phyloP scores from a whole-genome alignment of 257 asterid species.

The Gynochthodes officinalis region DNA sequence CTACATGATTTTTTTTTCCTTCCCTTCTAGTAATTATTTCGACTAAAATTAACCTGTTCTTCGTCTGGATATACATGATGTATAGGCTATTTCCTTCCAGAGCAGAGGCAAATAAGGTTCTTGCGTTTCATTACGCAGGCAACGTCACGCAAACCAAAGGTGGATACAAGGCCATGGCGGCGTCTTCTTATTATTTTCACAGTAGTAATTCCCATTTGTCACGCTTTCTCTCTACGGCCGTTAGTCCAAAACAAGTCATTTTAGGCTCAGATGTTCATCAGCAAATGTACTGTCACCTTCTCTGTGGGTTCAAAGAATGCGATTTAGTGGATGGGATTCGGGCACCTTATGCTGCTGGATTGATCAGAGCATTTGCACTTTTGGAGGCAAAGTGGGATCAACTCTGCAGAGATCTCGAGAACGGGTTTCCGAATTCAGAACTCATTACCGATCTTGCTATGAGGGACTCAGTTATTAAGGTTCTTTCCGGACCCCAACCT shows the following conservation, averaged over 20 bases:
- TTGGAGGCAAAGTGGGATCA: constrained; percentile 18
- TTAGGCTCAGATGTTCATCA: constrained; percentile 18
- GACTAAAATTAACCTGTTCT: no score
- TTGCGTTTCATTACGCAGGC: constrained; percentile 21
- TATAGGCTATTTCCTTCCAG: constrained; percentile 16
- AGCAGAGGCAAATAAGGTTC: constrained; percentile 6
- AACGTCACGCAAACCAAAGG: constrained; percentile 18
- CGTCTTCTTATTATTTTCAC: constrained; percentile 13
- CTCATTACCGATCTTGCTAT: constrained; percentile 16
- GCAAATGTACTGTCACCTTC: constrained; percentile 24
- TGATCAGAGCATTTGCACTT: constrained; percentile 16
- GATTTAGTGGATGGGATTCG: constrained; percentile 17
- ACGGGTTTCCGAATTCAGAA: constrained; percentile 19
- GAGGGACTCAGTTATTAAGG: constrained; percentile 17
- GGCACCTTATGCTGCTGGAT: constrained; percentile 25
- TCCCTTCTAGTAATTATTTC: no score
- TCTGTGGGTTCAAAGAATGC: constrained; percentile 13
- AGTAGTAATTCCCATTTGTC: neutral
- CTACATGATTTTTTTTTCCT: no score
- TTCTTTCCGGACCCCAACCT: constrained; percentile 16
- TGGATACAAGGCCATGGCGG: constrained; percentile 22
- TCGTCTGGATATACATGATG: neutral
- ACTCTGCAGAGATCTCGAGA: constrained; percentile 22
- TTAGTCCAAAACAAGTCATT: constrained; percentile 24
- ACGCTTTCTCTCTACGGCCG: constrained; percentile 5